Base-by-base conservation (phyloP, 1,139 yeast genomes). In the Schwanniomyces etchellsii region DNA sequence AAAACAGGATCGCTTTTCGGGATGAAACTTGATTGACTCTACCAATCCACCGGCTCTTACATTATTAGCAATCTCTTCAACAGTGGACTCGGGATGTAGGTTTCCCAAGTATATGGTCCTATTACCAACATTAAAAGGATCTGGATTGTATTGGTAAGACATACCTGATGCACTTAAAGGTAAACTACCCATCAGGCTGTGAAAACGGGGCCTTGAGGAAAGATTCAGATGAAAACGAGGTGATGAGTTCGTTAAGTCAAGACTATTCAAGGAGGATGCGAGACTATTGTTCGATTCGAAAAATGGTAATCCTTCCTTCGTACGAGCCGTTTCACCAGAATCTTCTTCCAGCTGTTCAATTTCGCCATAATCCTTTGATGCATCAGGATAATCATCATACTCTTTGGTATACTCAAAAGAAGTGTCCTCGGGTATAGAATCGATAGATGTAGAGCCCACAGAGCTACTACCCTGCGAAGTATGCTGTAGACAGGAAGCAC, bases 41-140 rank as follows among this genome's bases (percentile, higher is more conserved):
- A 68, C 69, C 31, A 68, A 49, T 1, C 74, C 74, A 4, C 74
- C 73, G 5, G 72, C 71, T 31, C 73, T 51, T 14, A 67, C 69
- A 38, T 67, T 67, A 35, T 67, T 67, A 20, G 73, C 72, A 31
- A 68, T 65, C 38, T 68, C 74, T 41, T 67, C 74, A n/a, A 65
- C 50, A 2, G 71, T 59, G 4, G 73, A 58, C 32, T 55, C 55
- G 6, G 67, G 65, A 39, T 66, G 74, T 26, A 68, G 55, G 35
- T 65, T 64, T 5, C 72, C 72, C 33, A 68, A 49, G 39, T 60
- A 67, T 17, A 68, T 61, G 2, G 73, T 60, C 34, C 74, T 49
- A 38, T 67, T 67, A 13, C 70, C 70, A 11, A 49, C 39, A 38
- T 55, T 55, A 20, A 39, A 40, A 9, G 59, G 52, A 36, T 54